Conservation (phyloP, 305 asterid genomes). For the Withania somnifera region DNA sequence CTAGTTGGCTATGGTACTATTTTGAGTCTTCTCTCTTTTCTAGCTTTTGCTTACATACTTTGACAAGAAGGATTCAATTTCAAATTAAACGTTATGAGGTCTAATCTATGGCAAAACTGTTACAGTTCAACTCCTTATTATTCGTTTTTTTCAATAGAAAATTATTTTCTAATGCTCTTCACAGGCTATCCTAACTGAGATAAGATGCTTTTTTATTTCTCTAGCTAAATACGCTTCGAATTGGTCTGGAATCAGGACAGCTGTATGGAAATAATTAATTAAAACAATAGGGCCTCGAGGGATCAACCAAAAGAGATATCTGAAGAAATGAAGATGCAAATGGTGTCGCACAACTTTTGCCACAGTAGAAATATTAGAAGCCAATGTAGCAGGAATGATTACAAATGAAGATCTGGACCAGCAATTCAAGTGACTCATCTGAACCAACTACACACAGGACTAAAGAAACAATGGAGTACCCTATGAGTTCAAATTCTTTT, state of each 20-base stretch:
- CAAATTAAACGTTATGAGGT: background rate
- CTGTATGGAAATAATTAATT: background rate
- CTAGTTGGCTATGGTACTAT: background rate
- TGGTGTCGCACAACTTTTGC: background rate
- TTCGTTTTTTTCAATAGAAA: background rate
- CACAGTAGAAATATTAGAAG: background rate
- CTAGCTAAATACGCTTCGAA: background rate
- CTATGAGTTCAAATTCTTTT: background rate
- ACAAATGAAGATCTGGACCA: background rate
- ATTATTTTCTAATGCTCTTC: background rate
- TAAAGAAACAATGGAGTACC: background rate
- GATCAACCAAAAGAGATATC: background rate
- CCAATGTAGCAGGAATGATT: background rate
- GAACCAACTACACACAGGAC: background rate
- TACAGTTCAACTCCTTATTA: background rate
- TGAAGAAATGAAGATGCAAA: background rate
- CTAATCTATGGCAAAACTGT: background rate
- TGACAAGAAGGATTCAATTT: background rate
- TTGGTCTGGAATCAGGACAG: background rate
- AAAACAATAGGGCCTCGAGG: background rate
- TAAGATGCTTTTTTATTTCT: background rate
- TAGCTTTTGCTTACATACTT: background rate
- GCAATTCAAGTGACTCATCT: background rate
- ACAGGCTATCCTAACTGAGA: background rate
- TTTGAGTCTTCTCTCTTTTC: background rate